A percentile compares a stretch with the other conserved stretches of the same genome.
Conservation (phyloP, 371 early-diverging fungal species). For the Cokeromyces recurvatus region DNA sequence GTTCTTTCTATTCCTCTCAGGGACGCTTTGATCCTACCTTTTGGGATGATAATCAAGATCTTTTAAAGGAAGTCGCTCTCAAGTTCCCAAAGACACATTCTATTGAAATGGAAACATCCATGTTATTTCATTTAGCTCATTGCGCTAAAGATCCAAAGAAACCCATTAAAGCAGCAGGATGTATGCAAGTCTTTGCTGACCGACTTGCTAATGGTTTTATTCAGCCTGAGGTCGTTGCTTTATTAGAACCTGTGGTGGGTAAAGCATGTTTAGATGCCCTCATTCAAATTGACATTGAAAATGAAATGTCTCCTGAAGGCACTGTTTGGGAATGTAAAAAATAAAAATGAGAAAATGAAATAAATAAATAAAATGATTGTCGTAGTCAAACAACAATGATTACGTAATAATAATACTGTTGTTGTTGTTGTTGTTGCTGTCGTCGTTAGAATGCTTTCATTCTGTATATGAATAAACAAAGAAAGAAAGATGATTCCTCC, state of each 20-base stretch:
- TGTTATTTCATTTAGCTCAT: constrained; percentile 80
- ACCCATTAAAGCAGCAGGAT: constrained; percentile 74
- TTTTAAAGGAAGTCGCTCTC: constrained; percentile 49
- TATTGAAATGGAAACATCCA: constrained; percentile 91
- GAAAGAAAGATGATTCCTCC: too few species aligned
- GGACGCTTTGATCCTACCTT: constrained; percentile 77
- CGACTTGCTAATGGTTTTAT: constrained; percentile 72
- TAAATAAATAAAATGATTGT: too few species aligned
- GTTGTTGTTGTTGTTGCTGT: too few species aligned
- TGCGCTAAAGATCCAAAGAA: constrained; percentile 34
- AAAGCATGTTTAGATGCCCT: constrained; percentile 75
- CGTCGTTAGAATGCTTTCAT: too few species aligned
- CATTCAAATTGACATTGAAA: constrained; percentile 37
- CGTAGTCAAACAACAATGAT: too few species aligned
- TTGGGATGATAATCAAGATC: constrained; percentile 69
- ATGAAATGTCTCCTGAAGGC: constrained; percentile 47
- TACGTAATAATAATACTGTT: too few species aligned
- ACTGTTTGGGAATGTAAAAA: constrained; percentile 58
- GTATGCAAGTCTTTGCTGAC: constrained; percentile 85
- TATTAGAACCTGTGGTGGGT: constrained; percentile 63
- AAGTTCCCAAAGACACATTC: constrained; percentile 63
- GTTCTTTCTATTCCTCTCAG: constrained; percentile 91
- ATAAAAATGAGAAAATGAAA: too few species aligned
- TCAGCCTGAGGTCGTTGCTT: constrained; percentile 53
- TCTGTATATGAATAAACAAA: too few species aligned